Conservation (phyloP, 2,329 filamentous ascomycete species). For the Penicillium occitanis region DNA sequence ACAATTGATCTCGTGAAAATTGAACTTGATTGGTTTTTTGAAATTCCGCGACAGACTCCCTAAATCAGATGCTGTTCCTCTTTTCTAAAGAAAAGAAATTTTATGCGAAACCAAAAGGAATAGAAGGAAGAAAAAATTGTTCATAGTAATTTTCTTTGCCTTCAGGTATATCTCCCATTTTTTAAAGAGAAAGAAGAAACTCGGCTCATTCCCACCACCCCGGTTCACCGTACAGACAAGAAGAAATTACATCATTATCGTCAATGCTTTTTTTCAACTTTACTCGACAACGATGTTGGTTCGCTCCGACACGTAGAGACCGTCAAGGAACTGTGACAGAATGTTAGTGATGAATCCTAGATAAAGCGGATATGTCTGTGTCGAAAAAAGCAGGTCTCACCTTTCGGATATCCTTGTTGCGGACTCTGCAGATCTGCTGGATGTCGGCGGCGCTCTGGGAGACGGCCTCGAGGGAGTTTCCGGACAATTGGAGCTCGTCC, state of each 20-base stretch:
- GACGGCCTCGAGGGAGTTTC: constrained; percentile 95
- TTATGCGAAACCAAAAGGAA: constrained; percentile 32
- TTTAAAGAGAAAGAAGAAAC: constrained; percentile 12
- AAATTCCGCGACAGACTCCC: constrained; percentile 35
- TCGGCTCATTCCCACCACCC: constrained; percentile 1
- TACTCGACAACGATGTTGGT: constrained; percentile 78
- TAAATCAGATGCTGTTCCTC: constrained; percentile 35
- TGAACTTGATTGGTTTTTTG: constrained; percentile 2
- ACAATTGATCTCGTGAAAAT: constrained; percentile 25
- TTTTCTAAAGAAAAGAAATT: constrained; percentile 15
- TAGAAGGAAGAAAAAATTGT: constrained; percentile 28
- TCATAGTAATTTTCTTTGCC: constrained; percentile 13
- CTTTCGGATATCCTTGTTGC: constrained; percentile 99
- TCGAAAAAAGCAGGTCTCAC: constrained; percentile 48
- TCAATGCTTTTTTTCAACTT: constrained; percentile 27
- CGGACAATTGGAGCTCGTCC: constrained; percentile 90
- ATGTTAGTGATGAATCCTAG: constrained; percentile 23
- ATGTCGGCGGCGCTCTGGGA: constrained; percentile 99
- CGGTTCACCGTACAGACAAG: constrained; percentile 19
- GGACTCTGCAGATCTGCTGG: constrained; percentile 98
- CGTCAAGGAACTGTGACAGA: constrained; percentile 83
- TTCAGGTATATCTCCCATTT: constrained; percentile 22
- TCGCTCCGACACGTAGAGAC: constrained; percentile 99
- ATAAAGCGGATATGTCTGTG: background rate
- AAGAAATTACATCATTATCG: constrained; percentile 29